Base-by-base conservation (phyloP, 148 eudicot genomes). In the Oxyria digyna region DNA sequence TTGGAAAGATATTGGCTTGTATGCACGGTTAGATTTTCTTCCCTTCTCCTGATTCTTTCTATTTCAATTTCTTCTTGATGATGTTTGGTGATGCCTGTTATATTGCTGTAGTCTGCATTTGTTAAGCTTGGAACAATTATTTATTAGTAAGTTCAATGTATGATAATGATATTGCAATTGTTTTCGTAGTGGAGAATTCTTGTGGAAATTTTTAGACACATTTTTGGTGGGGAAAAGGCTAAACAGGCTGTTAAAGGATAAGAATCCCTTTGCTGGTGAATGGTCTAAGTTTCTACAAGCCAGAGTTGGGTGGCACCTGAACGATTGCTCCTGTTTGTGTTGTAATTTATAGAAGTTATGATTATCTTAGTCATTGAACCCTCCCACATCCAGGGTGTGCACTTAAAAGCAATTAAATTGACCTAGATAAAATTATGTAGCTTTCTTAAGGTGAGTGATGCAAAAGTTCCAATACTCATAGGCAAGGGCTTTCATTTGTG, bases 1-100 rank as follows among this genome's bases (percentile, higher is more conserved):
- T 95, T 71, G 97, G 97, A 15, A 90, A 91, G 84, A 91, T 95
- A 46, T 73, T 91, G 72, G 93, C 93, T 71, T 88, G 97, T 80
- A 91, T 91, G 96, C 97, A 95, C 67, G 97, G 97, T 95, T 72
- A 84, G 87, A 73, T 69, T 75, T 74, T 72, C 42, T 65, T 1
- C 9, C 64, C 38, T 27, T 27, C 14, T 6, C 37, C 37, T 57
- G 38, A 57, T 57, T 29, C n/a, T 26, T 57, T 12, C 8, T 29
- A 29, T 57, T 20, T 57, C 64, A 3, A 57, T 27, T 27, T 29
- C n/a, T 55, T 32, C 35, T 55, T 3, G 62, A 55, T 14, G 17
- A 21, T 52, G 37, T 27, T 57, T 27, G 18, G 18, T 0, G 35
- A 29, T 50, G 29, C 26, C 57, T 50, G 11, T 50, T 50, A 50